A percentile compares a stretch with the other conserved stretches of the same genome.
phyloP scores from a whole-genome alignment of 768 basidiomycete species.

The Hysterangium stoloniferum region DNA sequence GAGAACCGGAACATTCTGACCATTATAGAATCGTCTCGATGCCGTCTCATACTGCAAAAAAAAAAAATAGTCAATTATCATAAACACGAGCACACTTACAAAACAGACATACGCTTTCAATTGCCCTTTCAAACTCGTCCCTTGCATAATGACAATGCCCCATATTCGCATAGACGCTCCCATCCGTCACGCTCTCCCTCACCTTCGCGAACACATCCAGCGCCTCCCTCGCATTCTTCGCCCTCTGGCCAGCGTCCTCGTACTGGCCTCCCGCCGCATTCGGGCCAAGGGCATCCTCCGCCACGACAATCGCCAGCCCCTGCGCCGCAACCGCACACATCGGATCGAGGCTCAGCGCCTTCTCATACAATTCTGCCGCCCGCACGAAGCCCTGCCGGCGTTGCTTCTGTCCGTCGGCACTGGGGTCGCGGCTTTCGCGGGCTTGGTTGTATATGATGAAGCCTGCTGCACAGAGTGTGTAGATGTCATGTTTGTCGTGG shows the following conservation, averaged over 20 bases:
- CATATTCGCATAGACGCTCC: slow-evolving; percentile 91
- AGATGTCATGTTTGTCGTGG: slow-evolving; percentile 80
- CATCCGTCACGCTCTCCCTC: slow-evolving; percentile 73
- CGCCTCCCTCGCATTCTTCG: slow-evolving; percentile 78
- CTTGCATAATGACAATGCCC: slow-evolving; percentile 91
- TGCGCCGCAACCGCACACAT: slow-evolving; percentile 90
- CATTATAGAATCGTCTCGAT: slow-evolving; percentile 65
- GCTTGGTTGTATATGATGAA: slow-evolving; percentile 82
- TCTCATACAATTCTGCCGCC: slow-evolving; percentile 87
- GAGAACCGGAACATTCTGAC: slow-evolving; percentile 67
- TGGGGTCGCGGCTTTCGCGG: slow-evolving; percentile 70
- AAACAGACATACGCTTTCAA: slow-evolving; percentile 72
- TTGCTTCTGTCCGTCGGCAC: slow-evolving; percentile 44
- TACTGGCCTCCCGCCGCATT: slow-evolving; percentile 39
- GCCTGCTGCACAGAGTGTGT: slow-evolving; percentile 84
- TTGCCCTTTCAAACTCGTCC: slow-evolving; percentile 92
- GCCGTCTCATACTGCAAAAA: slow-evolving; percentile 80
- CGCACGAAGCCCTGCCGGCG: slow-evolving; percentile 71
- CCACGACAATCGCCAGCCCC: slow-evolving; percentile 88
- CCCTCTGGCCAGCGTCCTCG: slow-evolving; percentile 59
- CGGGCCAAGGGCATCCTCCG: slow-evolving; percentile 81
- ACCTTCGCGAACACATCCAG: slow-evolving; percentile 87
- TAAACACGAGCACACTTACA: slow-evolving; percentile 12
- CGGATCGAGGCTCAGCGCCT: slow-evolving; percentile 78
- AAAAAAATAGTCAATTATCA: not conserved